Percentiles rank a stretch among this genome's conserved stretches.
These are phyloP conservation scores for Melocanna baccifera DNA, from an alignment of 176 grass and related monocot species.

Conservation along the genomic window DNA sequence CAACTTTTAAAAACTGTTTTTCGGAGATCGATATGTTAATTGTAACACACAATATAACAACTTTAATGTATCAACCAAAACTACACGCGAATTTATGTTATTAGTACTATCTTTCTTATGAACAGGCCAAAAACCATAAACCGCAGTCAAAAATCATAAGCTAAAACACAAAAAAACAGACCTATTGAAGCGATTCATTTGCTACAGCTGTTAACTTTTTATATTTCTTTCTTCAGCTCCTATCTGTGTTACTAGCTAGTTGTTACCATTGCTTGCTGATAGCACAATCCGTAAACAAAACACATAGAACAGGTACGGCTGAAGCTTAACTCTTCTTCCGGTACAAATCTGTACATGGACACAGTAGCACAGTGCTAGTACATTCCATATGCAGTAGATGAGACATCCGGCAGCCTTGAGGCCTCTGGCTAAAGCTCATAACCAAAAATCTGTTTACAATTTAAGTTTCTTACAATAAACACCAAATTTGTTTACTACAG, in stretches of 20 bases:
- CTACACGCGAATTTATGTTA: no score
- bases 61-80: no score
- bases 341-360: not conserved
- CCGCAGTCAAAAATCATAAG: no score
- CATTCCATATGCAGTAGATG: not conserved
- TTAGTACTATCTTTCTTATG: no score
- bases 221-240: not conserved
- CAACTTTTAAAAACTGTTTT: no score
- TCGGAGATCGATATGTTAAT: no score
- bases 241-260: not conserved
- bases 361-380: not conserved
- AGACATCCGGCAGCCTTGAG: constrained; percentile 21
- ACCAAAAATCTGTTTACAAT: constrained; percentile 31
- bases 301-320: not conserved
- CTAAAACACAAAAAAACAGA: no score
- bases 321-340: constrained; percentile 2
- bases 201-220: not conserved
- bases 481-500: constrained; percentile 19
- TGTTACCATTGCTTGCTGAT: not conserved
- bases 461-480: constrained; percentile 30
- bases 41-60: no score
- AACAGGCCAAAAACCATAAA: no score
- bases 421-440: constrained; percentile 9
- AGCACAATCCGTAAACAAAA: not conserved
- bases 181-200: not conserved